Conservation (phyloP, 2,329 filamentous ascomycete species). For the Trichoderma sp. region DNA sequence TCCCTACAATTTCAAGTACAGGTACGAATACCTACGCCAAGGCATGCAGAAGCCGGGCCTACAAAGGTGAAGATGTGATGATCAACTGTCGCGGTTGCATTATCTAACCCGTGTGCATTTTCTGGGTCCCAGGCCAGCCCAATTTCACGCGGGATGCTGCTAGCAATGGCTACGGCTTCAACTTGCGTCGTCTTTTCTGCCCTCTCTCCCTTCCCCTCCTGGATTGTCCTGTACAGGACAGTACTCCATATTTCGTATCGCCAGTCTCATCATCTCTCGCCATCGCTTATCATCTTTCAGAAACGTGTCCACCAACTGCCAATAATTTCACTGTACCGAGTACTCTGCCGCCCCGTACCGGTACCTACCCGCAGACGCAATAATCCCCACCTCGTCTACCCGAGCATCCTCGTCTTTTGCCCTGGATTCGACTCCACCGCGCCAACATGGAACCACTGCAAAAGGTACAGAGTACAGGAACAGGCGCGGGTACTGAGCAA, state of each 20-base stretch:
- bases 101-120: not conserved
- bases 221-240: not conserved
- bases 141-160: not conserved
- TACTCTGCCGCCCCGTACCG: not conserved
- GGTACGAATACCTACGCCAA: not conserved
- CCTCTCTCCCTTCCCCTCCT: not conserved
- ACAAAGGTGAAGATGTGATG: not conserved
- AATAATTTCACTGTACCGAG: not conserved
- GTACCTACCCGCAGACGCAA: not conserved
- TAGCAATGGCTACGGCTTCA: not conserved
- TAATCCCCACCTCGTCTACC: not conserved
- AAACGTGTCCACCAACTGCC: conserved; percentile 1
- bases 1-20: not conserved
- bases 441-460: not conserved
- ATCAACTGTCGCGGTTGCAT: not conserved
- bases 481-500: not conserved
- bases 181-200: not conserved
- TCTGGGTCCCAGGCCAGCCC: not conserved
- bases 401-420: not conserved
- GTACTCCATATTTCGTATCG: not conserved
- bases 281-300: conserved; percentile 18
- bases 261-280: conserved; percentile 6
- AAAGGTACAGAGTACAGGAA: not conserved
- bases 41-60: not conserved
- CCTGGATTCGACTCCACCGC: not conserved